phyloP scores from a whole-genome alignment of 2,329 filamentous ascomycete species.

The Apiospora marii region DNA sequence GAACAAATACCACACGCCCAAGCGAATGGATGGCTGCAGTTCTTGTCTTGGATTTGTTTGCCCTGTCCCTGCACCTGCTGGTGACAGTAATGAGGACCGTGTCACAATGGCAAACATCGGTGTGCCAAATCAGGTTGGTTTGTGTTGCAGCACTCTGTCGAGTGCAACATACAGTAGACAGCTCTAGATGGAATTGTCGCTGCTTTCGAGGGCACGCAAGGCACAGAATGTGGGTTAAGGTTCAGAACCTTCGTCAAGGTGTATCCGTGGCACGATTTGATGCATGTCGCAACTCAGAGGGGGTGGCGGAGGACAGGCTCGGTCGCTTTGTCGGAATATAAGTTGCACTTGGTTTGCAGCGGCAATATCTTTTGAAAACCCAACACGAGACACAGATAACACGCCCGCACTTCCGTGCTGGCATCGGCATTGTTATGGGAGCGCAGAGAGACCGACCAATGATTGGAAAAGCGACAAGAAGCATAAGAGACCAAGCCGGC shows the following conservation, averaged over 20 bases:
- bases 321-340: neutral
- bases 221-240: neutral
- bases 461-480: too few relatives aligned
- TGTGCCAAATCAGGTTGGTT: neutral
- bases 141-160: neutral
- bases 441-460: too few relatives aligned
- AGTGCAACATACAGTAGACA: neutral
- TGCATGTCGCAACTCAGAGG: neutral
- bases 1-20: neutral
- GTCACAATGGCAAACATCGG: neutral
- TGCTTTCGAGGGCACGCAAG: neutral
- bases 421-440: neutral
- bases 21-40: neutral
- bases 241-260: neutral
- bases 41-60: neutral
- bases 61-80: neutral
- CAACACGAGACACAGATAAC: neutral
- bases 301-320: neutral
- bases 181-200: neutral
- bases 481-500: too few relatives aligned
- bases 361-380: neutral
- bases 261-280: neutral
- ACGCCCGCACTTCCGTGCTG: neutral
- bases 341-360: neutral
- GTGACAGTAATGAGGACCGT: neutral